phyloP scores from a whole-genome alignment of 129 eudicot species.

The Smallanthus sonchifolius region DNA sequence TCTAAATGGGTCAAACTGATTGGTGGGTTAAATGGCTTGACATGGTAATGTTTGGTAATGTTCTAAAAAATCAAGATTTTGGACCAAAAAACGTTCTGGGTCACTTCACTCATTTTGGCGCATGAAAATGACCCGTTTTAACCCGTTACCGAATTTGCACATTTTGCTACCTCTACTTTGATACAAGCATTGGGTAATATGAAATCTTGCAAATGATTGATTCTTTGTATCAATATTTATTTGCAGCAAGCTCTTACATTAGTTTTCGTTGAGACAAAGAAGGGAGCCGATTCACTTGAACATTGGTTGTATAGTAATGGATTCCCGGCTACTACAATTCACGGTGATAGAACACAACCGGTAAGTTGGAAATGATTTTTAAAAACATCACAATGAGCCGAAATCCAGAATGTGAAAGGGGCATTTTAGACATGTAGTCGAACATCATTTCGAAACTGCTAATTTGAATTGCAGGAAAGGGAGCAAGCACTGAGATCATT shows the following conservation, averaged over 20 bases:
- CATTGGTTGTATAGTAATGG: constrained; percentile 58
- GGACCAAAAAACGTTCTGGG: neutral
- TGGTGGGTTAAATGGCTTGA: too few relatives aligned
- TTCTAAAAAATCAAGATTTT: neutral
- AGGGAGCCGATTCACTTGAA: constrained; percentile 83
- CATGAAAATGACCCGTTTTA: neutral
- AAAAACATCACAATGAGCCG: neutral
- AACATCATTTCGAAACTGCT: neutral
- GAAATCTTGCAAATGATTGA: neutral
- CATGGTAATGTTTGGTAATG: neutral
- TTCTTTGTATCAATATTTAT: neutral
- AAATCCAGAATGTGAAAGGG: neutral
- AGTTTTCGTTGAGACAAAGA: constrained; percentile 75
- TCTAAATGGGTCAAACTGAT: too few relatives aligned
- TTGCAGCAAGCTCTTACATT: constrained; percentile 74
- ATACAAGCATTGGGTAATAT: neutral
- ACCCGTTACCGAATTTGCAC: neutral
- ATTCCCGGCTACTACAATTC: constrained; percentile 39
- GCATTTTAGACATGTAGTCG: neutral
- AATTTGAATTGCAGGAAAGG: constrained; percentile 19
- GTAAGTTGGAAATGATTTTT: constrained; percentile 12
- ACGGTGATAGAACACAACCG: constrained; percentile 28
- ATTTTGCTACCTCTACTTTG: neutral
- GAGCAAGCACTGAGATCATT: constrained; percentile 28
- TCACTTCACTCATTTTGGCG: neutral